Percentiles rank a stretch among this genome's conserved stretches.
phyloP scores from a whole-genome alignment of 2,329 filamentous ascomycete genomes.

The Gaeumannomyces sp. region DNA sequence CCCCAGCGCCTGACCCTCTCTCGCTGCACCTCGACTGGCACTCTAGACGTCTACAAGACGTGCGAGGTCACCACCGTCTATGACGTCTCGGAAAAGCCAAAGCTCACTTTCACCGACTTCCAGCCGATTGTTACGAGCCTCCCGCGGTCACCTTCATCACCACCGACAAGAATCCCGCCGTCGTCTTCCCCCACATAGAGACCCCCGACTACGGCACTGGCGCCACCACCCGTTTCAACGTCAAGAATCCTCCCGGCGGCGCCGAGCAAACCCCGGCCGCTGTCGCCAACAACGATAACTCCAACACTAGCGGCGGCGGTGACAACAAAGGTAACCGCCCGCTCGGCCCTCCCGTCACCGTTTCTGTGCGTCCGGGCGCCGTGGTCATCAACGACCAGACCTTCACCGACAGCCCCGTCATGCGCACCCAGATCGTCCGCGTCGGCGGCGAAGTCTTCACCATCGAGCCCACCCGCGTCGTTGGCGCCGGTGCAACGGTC shows the following conservation, averaged over 20 bases:
- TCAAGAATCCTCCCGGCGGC: constrained; percentile 14
- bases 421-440: constrained; percentile 20
- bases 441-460: constrained; percentile 33
- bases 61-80: constrained; percentile 11
- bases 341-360: constrained; percentile 25
- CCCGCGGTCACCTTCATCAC: constrained; percentile 34
- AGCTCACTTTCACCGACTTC: constrained; percentile 11
- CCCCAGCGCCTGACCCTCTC: constrained; percentile 12
- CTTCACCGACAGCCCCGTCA: constrained; percentile 26
- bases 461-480: constrained; percentile 39
- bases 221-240: constrained; percentile 15
- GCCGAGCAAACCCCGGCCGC: constrained; percentile 7
- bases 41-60: constrained; percentile 7
- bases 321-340: neutral
- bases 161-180: constrained; percentile 49
- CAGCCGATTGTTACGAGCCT: constrained; percentile 19
- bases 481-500: constrained; percentile 39
- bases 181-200: constrained; percentile 34
- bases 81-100: constrained; percentile 5
- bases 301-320: neutral
- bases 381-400: constrained; percentile 44
- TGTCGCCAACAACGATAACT: constrained; percentile 13
- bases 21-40: constrained; percentile 12
- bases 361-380: constrained; percentile 37
- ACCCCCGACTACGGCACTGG: constrained; percentile 33